Base-by-base conservation (phyloP, 768 basidiomycete species). In the Termitomyces sp. region DNA sequence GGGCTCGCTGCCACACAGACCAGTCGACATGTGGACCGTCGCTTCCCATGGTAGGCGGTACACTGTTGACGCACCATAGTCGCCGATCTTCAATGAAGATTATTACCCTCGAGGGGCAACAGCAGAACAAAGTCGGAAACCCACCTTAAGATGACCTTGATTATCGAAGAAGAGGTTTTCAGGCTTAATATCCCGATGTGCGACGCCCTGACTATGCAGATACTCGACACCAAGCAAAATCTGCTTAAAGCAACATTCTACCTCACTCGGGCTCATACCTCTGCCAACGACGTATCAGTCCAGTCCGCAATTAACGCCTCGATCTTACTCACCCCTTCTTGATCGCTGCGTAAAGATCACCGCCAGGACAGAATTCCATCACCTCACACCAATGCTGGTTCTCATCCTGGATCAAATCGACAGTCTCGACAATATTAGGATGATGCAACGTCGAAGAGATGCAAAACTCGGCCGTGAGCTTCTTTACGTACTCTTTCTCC, bases 401-500 rank as follows among this genome's bases (percentile, higher is more conserved):
- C 73, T 99, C 96, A 71, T 99, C 97, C 66, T 99, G 97, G n/a
- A 99, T 90, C 57, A 99, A 86, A 71, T 99, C 96, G 57, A 99
- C 96, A 6, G 96, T 99, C 76, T 98, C 95, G 67, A 98, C 95
- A 65, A 98, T 83, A 70, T 98, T 98, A 66, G 85, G 76, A 68
- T 96, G 94, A 68, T 93, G 92, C 30, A 98, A 73, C 1, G 95
- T 97, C 38, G 95, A 97, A 44, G 93, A 95, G 60, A 98, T 98
- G 73, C 95, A 98, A 73, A 98, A 98, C 70, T 98, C 96, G 26
- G 96, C 94, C 6, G 96, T 99, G 64, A 99, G 88, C 73, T 99
- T 99, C 85, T 99, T 99, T 75, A 99, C 87, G 66, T 99, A 99
- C 76, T 99, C 96, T 71, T 97, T 97, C 73, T 99, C 96, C 5